Base-by-base conservation (phyloP, 805 yeast genomes). In the Candida insectorum region DNA sequence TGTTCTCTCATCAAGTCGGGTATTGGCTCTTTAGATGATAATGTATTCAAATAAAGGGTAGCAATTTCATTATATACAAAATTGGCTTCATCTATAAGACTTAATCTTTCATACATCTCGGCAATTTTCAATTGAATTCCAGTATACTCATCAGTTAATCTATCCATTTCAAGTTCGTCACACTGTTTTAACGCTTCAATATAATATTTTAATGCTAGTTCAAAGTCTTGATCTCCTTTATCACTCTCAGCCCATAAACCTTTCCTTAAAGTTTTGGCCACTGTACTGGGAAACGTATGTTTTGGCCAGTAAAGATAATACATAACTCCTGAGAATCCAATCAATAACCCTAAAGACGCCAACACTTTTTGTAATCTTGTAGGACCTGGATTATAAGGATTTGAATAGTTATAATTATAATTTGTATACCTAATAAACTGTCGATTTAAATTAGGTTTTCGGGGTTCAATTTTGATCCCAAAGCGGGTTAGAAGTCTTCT, bases 41-140 rank as follows among this genome's bases (percentile, higher is more conserved):
- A 60, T 11, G 74, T 75, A 10, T 74, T 69, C 42, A 77, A 65
- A 49, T 78, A 81, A 24, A 75, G 60, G 3, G 79, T 68, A 10
- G 79, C 74, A 30, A 85, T 62, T 47, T 84, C 91, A 36, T 75
- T 65, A 56, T 85, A 88, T 6, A 85, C 59, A 41, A 69, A 66
- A 23, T 75, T 67, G 0, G 95, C 94, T 33, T 81, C 83, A 10
- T 75, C 75, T 20, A 51, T 44, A 77, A 74, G 69, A 14, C 68
- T 71, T 45, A 87, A 56, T 25, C 80, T 68, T 49, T 86, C 95
- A 52, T 77, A 85, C 87, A 87, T 82, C 49, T 88, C 95, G 8
- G 83, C 95, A 22, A 86, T 65, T 49, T 89, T 86, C 54, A 91
- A 66, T 50, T 89, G 95, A 33, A 91, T 76, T 0, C 97, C 96